phyloP scores from a whole-genome alignment of 768 basidiomycete species.

The Tulasnella sp. region DNA sequence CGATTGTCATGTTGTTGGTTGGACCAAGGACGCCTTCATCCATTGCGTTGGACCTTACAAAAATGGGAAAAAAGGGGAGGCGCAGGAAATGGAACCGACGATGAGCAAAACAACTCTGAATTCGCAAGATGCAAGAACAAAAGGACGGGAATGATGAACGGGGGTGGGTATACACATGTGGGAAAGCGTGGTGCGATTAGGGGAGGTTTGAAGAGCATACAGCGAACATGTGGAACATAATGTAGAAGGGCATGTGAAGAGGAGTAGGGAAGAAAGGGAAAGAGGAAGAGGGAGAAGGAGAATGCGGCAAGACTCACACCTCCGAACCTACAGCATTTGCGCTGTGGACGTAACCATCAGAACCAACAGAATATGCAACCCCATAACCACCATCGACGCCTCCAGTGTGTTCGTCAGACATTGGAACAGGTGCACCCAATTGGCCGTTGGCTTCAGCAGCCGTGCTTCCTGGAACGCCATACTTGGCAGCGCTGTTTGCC shows the following conservation, averaged over 20 bases:
- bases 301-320: conserved; percentile 25
- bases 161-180: conserved; percentile 16
- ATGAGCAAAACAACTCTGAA: conserved; percentile 27
- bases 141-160: conserved; percentile 17
- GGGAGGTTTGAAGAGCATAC: conserved; percentile 15
- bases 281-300: background rate
- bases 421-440: background rate
- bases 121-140: conserved; percentile 14
- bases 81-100: conserved; percentile 6
- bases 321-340: conserved; percentile 17
- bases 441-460: conserved; percentile 8
- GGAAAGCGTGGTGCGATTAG: conserved; percentile 5
- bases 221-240: conserved; percentile 23
- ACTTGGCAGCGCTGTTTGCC: conserved; percentile 12
- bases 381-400: conserved; percentile 20
- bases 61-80: background rate
- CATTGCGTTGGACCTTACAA: conserved; percentile 26
- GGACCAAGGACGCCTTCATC: conserved; percentile 17
- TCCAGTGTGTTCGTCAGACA: conserved; percentile 4
- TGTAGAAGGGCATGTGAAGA: conserved; percentile 13
- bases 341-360: conserved; percentile 5
- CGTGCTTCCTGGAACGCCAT: conserved; percentile 14
- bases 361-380: background rate
- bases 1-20: background rate
- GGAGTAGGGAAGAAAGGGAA: conserved; percentile 8